Conservation (phyloP, 352 stramenopile genomes). For the Pythium phragmiticola region DNA sequence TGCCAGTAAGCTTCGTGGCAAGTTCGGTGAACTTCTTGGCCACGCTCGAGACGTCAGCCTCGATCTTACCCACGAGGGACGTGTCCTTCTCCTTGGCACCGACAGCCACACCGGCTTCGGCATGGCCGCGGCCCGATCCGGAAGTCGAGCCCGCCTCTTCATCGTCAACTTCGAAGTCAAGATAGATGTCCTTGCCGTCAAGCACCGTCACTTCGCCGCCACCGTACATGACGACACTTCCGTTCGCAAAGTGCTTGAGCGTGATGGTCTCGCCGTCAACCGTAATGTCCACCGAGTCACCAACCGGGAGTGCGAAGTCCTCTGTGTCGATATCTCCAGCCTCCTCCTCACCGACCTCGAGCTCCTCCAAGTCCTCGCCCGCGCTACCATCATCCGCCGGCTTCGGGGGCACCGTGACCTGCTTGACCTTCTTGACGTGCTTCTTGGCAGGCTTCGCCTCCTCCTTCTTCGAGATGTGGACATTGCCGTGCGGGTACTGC, state of each 20-base stretch:
- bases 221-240: constrained; percentile 18
- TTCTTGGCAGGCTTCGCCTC: constrained; percentile 21
- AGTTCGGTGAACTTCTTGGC: constrained; percentile 49
- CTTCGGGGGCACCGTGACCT: constrained; percentile 6
- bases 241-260: constrained; percentile 23
- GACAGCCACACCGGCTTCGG: background rate
- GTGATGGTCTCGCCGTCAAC: constrained; percentile 14
- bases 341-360: constrained; percentile 10
- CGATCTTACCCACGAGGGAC: constrained; percentile 8
- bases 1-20: constrained; percentile 50
- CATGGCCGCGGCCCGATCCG: background rate
- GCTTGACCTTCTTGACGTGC: constrained; percentile 16
- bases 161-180: constrained; percentile 14
- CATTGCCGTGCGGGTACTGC: constrained; percentile 52
- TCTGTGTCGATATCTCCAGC: background rate
- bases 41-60: constrained; percentile 26
- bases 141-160: background rate
- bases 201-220: constrained; percentile 12
- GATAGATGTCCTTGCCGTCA: constrained; percentile 12
- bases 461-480: constrained; percentile 38
- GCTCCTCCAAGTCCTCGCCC: constrained; percentile 9
- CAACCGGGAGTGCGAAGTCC: constrained; percentile 1
- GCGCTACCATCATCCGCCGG: constrained; percentile 4
- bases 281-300: constrained; percentile 13
- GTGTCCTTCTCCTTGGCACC: background rate